Base-by-base conservation (phyloP, 495 filamentous ascomycete species). In the Penicillium soppii region DNA sequence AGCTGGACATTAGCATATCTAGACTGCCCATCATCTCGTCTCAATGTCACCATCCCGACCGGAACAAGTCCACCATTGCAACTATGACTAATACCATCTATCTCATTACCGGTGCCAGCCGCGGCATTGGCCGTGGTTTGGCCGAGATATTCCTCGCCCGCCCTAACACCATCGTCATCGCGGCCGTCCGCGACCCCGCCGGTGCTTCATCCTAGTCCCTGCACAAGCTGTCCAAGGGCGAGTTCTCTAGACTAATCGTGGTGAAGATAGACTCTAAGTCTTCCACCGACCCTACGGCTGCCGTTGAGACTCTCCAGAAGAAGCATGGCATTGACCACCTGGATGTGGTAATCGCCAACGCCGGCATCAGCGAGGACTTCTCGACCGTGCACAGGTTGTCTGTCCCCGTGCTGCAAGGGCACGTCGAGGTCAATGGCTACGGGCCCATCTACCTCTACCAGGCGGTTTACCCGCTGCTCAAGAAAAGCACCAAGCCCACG, bases 261-360 rank as follows among this genome's bases (percentile, higher is more conserved):
- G 58, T 78, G 17, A 70, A 69, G 23, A 66, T 79, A 41, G 74
- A 80, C 37, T 57, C 59, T 33, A 66, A 66, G 22, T 58, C 57
- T 9, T 13, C 52, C 8, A 61, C 59, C 5, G 58, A 67, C 47
- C 39, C 66, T n/a, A 37, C 56, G 8, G 43, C 41, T 20, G 63
- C 60, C 7, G 64, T 71, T 2, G 41, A 66, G 27, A 52, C 56
- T 6, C 57, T 74, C 4, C 22, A 49, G 8, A 25, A 2, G 3
- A 25, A 42, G 19, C 55, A 71, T 22, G 65, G 56, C 10, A 66
- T 82, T 55, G 48, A 43, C 6, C 33, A 57, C 16, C 48, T 83
- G 21, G 74, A 82, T 58, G 61, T 77, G n/a, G 66, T 82, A 5
- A 67, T 83, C 26, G 75, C 78, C 43, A 82, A 82, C 50, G 76